phyloP scores from a whole-genome alignment of 176 grass and related monocot genomes.

The Canna indica region DNA sequence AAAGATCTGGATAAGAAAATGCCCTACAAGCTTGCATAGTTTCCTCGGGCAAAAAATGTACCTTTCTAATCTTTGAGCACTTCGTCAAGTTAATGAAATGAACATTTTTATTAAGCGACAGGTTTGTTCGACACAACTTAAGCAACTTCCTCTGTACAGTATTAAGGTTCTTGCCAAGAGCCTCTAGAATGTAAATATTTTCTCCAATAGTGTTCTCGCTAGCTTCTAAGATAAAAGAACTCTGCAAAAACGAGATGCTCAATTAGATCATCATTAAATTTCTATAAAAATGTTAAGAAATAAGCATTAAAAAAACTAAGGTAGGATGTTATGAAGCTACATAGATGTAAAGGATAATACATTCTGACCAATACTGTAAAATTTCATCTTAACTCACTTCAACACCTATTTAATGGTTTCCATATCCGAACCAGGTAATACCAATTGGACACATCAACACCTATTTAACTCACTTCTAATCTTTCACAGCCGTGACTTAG shows the following conservation, averaged over 20 bases:
- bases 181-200: constrained; percentile 31
- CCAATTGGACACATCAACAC: no score
- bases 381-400: no score
- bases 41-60: background rate
- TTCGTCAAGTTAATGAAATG: constrained; percentile 27
- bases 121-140: constrained; percentile 24
- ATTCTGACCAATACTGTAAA: no score
- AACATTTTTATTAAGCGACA: constrained; percentile 9
- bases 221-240: constrained; percentile 24
- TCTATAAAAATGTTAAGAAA: background rate
- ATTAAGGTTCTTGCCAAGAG: constrained; percentile 27
- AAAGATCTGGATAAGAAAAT: background rate
- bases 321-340: background rate
- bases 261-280: background rate
- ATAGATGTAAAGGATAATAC: background rate
- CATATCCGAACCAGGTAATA: no score
- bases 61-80: constrained; percentile 21
- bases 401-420: no score
- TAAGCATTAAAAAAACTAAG: background rate
- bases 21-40: background rate
- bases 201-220: constrained; percentile 22
- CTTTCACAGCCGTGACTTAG: no score
- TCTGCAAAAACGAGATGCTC: constrained; percentile 13
- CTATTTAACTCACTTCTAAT: no score
- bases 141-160: constrained; percentile 30